Conservation (phyloP, 495 filamentous ascomycete species). For the Bryoglossum gracile region DNA sequence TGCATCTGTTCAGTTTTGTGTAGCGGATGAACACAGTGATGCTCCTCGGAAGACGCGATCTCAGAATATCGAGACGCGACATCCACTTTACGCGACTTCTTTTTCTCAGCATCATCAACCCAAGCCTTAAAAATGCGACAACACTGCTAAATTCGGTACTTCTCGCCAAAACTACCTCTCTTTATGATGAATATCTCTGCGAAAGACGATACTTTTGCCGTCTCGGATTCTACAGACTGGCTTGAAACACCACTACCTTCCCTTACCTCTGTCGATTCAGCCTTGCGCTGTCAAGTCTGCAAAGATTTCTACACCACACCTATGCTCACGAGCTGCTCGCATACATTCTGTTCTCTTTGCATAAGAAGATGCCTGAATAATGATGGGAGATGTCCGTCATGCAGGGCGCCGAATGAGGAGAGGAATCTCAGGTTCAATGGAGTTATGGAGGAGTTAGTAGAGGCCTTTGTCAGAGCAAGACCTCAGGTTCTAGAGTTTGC, state of each 20-base stretch:
- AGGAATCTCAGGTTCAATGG: constrained; percentile 76
- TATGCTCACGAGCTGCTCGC: constrained; percentile 88
- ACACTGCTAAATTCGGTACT: no score
- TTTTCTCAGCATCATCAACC: background rate
- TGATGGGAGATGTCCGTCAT: constrained; percentile 82
- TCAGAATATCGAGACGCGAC: constrained; percentile 6
- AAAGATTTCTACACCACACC: constrained; percentile 94
- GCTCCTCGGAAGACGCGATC: constrained; percentile 4
- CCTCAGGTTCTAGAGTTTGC: constrained; percentile 55
- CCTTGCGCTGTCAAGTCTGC: constrained; percentile 91
- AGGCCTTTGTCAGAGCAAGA: constrained; percentile 62
- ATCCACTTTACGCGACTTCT: constrained; percentile 20
- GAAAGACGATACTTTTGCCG: constrained; percentile 41
- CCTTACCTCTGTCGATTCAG: constrained; percentile 71
- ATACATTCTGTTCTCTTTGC: constrained; percentile 95
- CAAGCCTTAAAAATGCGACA: background rate
- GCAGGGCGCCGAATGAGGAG: constrained; percentile 70
- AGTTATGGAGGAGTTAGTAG: constrained; percentile 77
- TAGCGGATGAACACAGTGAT: background rate
- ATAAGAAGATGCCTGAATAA: constrained; percentile 75
- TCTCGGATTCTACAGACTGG: constrained; percentile 94
- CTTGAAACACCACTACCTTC: constrained; percentile 64
- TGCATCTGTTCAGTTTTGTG: constrained; percentile 3
- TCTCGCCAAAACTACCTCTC: no score
- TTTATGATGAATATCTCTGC: background rate